A percentile compares a stretch with the other conserved stretches of the same genome.
These are phyloP conservation scores for Crucibulum laeve DNA, from an alignment of 768 basidiomycete genomes.

Conservation along the genomic window DNA sequence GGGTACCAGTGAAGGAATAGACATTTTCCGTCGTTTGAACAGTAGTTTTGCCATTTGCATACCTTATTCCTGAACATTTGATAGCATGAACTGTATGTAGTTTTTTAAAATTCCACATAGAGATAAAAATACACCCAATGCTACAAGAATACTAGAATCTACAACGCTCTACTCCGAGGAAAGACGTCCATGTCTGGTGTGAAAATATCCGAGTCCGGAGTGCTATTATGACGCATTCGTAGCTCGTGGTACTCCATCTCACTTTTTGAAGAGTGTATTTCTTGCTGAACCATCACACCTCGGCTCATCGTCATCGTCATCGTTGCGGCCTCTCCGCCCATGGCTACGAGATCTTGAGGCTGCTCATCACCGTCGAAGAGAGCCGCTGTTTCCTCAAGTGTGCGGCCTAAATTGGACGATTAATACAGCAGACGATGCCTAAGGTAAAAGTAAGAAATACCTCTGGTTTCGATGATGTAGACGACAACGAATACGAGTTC, in stretches of 20 bases:
- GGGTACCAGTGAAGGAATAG: slow-evolving; percentile 31
- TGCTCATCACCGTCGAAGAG: slow-evolving; percentile 63
- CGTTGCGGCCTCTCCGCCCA: slow-evolving; percentile 45
- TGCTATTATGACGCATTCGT: slow-evolving; percentile 3
- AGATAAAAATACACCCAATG: not conserved
- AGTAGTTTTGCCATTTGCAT: too few relatives aligned
- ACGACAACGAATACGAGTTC: slow-evolving; percentile 54
- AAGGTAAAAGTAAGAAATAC: slow-evolving; percentile 19
- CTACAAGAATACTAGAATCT: not conserved
- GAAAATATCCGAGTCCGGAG: too few relatives aligned
- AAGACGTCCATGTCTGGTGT: too few relatives aligned
- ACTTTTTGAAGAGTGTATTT: slow-evolving; percentile 7
- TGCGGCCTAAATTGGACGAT: slow-evolving; percentile 36
- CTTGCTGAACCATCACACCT: slow-evolving; percentile 8
- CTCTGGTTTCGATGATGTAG: slow-evolving; percentile 62
- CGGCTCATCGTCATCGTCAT: slow-evolving; percentile 28
- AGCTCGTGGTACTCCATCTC: slow-evolving; percentile 11
- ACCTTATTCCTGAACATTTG: too few relatives aligned
- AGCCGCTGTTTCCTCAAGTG: slow-evolving; percentile 70
- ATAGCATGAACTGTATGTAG: not conserved
- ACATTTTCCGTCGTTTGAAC: slow-evolving; percentile 1
- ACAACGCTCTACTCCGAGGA: too few relatives aligned
- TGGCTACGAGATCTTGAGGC: slow-evolving; percentile 35
- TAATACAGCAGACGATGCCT: slow-evolving; percentile 1
- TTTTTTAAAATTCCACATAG: not conserved